These are phyloP conservation scores for Hypoxylon sp. DNA, from an alignment of 2,329 filamentous ascomycete genomes.

Conservation along the genomic window DNA sequence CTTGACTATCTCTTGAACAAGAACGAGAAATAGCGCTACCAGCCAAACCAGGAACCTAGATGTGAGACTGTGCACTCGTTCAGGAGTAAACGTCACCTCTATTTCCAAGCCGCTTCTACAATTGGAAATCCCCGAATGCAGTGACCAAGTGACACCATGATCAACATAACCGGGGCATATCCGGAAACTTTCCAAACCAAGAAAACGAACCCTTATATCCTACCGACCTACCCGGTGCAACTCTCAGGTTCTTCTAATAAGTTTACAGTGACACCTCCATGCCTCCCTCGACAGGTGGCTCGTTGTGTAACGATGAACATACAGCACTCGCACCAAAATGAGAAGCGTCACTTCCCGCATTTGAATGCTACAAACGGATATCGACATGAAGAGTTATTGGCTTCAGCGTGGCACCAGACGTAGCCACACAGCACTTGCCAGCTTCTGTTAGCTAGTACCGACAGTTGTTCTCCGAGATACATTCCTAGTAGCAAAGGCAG, in stretches of 20 bases:
- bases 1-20: not conserved
- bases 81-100: not conserved
- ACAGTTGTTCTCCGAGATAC: not conserved
- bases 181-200: not conserved
- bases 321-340: too few relatives aligned
- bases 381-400: not conserved
- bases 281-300: not conserved
- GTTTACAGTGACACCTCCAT: not conserved
- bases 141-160: not conserved
- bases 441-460: not conserved
- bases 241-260: not conserved
- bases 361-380: not conserved
- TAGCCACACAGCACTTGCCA: not conserved
- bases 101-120: not conserved
- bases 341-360: not conserved
- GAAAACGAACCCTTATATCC: not conserved
- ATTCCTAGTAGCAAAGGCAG: not conserved
- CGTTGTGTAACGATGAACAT: not conserved
- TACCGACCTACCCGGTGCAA: not conserved
- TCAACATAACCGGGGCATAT: not conserved
- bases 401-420: not conserved
- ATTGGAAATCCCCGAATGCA: not conserved
- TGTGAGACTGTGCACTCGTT: not conserved
- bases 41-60: too few relatives aligned
- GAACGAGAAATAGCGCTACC: not conserved